Conservation (phyloP, 2,329 filamentous ascomycete genomes). For the Fusarium longipes region DNA sequence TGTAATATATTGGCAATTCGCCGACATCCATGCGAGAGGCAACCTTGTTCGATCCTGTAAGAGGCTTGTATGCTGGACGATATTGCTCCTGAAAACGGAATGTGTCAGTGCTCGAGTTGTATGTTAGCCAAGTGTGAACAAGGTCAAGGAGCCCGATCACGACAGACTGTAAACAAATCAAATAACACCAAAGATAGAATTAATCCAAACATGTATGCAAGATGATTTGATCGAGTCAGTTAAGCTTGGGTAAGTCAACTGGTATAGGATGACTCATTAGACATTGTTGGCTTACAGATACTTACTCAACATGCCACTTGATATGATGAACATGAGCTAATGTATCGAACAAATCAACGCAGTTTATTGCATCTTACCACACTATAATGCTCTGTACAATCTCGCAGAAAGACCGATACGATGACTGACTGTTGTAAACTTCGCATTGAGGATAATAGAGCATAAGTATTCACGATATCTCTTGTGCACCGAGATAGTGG, state of each 20-base stretch:
- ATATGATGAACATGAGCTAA: slow-evolving; percentile 17
- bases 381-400: fast-evolving
- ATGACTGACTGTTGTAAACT: background rate
- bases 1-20: background rate
- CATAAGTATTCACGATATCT: background rate
- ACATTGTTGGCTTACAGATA: slow-evolving; percentile 24
- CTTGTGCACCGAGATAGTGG: too few relatives aligned
- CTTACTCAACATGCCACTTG: slow-evolving; percentile 18
- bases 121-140: background rate
- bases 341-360: background rate
- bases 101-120: background rate
- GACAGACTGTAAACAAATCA: background rate
- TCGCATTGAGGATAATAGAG: too few relatives aligned
- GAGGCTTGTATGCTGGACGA: background rate
- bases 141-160: background rate
- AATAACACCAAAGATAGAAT: background rate
- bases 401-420: too few relatives aligned
- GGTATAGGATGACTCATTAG: background rate
- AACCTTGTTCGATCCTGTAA: background rate
- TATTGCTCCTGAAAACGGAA: background rate
- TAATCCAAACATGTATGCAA: background rate
- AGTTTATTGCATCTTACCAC: background rate
- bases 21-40: background rate
- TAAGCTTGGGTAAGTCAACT: background rate
- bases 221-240: background rate